These are phyloP conservation scores for Akanthomyces lecanii DNA, from an alignment of 2,329 filamentous ascomycete species.

Conservation along the genomic window DNA sequence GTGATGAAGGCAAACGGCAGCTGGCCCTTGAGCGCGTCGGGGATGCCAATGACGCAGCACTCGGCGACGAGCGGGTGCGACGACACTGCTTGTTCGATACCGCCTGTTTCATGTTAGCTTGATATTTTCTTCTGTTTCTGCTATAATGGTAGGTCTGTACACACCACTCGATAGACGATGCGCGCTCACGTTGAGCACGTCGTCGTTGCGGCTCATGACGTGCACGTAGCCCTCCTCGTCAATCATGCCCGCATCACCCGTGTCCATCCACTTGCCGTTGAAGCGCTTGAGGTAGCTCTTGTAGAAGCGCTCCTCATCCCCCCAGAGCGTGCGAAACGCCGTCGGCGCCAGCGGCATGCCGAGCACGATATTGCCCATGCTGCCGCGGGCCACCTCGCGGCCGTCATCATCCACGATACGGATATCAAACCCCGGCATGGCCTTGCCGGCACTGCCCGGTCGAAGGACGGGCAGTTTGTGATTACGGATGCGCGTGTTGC, in stretches of 20 bases:
- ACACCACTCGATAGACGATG: conserved; percentile 83
- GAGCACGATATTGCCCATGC: conserved; percentile 90
- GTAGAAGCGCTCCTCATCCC: conserved; percentile 82
- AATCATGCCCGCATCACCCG: conserved; percentile 83
- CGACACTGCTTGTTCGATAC: conserved; percentile 87
- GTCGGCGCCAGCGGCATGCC: conserved; percentile 78
- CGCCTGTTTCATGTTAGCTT: conserved; percentile 45
- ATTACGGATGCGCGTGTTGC: conserved; percentile 38
- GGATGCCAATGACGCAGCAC: conserved; percentile 80
- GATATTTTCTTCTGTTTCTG: neutral
- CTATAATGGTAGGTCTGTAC: neutral
- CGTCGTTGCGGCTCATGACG: conserved; percentile 66
- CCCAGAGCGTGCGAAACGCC: conserved; percentile 80
- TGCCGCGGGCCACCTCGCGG: conserved; percentile 62
- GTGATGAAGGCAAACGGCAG: conserved; percentile 86
- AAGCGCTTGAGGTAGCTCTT: conserved; percentile 81
- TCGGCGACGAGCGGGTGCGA: conserved; percentile 76
- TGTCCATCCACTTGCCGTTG: conserved; percentile 78
- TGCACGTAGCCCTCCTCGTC: conserved; percentile 67
- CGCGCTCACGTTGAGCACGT: conserved; percentile 93
- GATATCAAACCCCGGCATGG: conserved; percentile 89
- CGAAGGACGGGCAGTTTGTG: conserved; percentile 55
- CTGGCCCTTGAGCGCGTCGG: conserved; percentile 82
- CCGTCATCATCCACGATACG: conserved; percentile 78
- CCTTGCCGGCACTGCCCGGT: conserved; percentile 83